These are phyloP conservation scores for Rhizopogon parksii DNA, from an alignment of 1,284 basidiomycete species.

Conservation along the genomic window DNA sequence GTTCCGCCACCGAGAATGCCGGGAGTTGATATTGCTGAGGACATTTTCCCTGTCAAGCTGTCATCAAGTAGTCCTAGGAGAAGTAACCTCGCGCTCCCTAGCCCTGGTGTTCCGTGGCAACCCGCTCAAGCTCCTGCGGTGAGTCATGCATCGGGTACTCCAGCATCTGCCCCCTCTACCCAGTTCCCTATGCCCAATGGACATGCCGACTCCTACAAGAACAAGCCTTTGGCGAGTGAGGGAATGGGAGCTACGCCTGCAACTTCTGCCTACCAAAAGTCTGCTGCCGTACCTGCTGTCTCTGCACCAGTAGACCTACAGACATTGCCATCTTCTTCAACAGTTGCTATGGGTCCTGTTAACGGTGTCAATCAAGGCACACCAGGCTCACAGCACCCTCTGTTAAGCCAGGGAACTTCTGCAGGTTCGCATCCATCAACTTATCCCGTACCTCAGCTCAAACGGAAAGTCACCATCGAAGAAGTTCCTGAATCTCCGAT, in stretches of 20 bases:
- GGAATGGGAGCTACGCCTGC: neutral
- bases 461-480: constrained; percentile 27
- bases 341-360: neutral
- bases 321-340: neutral
- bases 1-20: constrained; percentile 21
- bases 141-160: constrained; percentile 10
- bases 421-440: constrained; percentile 7
- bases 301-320: neutral
- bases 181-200: neutral
- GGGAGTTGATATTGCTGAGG: neutral
- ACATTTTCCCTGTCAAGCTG: neutral
- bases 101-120: neutral
- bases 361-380: neutral
- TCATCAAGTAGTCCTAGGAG: neutral
- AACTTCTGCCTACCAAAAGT: neutral
- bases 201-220: neutral
- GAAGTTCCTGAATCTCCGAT: constrained; percentile 19
- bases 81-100: neutral
- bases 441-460: constrained; percentile 4
- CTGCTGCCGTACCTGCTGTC: neutral
- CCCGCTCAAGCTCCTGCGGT: neutral
- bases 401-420: neutral
- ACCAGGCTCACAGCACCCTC: neutral
- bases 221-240: neutral
- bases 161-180: constrained; percentile 1